Conservation (phyloP, 2,329 filamentous ascomycete species). For the Fusarium transvaalense region DNA sequence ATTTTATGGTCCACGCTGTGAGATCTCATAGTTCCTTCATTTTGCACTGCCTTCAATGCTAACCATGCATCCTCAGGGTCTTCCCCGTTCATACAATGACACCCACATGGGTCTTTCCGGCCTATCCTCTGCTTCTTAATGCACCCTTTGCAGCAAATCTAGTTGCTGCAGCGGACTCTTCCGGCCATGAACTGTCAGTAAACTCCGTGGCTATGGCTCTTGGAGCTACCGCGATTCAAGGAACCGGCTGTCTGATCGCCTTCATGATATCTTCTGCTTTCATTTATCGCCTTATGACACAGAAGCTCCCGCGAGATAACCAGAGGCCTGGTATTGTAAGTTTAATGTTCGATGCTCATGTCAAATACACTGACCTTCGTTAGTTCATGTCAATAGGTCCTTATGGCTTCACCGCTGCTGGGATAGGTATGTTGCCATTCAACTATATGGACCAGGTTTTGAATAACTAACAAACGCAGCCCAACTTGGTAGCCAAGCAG, state of each 20-base stretch:
- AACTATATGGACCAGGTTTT: not conserved
- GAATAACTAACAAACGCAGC: conserved; percentile 49
- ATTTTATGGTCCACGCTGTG: conserved; percentile 75
- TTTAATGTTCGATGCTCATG: not conserved
- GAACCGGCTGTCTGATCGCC: conserved; percentile 67
- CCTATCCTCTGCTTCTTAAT: conserved; percentile 82
- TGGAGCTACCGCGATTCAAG: conserved; percentile 64
- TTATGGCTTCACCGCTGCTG: conserved; percentile 68
- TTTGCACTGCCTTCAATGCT: not conserved
- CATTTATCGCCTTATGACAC: conserved; percentile 88
- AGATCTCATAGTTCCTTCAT: conserved; percentile 27
- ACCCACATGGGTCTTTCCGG: conserved; percentile 88
- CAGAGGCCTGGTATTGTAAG: conserved; percentile 78
- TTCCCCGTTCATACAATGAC: conserved; percentile 85
- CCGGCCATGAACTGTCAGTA: conserved; percentile 42
- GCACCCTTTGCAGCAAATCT: conserved; percentile 77
- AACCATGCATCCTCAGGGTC: conserved; percentile 51
- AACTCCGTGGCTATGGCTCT: conserved; percentile 62
- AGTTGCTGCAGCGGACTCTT: conserved; percentile 56
- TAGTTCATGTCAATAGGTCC: conserved; percentile 86
- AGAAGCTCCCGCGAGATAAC: conserved; percentile 82
- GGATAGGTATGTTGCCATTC: conserved; percentile 50
- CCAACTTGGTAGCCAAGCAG: conserved; percentile 59
- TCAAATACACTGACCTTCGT: not conserved
- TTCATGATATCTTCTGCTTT: conserved; percentile 89